Evolutionary conservation across 495 filamentous ascomycete species (phyloP).

Genomic region (Penicillium mononematosum): DNA sequence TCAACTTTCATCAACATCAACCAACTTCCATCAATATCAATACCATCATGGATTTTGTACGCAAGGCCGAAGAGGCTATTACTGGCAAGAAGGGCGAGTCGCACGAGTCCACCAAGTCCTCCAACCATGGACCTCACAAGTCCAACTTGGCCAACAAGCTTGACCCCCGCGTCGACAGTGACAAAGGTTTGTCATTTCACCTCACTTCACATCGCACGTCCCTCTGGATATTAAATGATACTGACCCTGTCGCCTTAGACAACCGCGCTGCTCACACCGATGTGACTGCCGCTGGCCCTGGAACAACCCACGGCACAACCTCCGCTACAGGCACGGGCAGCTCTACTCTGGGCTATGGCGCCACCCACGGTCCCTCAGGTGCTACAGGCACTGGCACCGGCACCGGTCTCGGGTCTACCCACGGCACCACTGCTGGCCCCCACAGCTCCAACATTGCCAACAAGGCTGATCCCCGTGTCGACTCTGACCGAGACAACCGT

Average conservation of each 20-base stretch:
- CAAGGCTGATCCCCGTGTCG: background rate
- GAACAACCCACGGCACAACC: constrained; percentile 1
- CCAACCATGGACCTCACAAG: constrained; percentile 33
- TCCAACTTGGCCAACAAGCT: constrained; percentile 45
- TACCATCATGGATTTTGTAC: constrained; percentile 12
- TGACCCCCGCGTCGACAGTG: constrained; percentile 51
- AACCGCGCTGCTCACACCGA: constrained; percentile 10
- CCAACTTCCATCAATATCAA: background rate
- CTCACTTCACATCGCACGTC: background rate
- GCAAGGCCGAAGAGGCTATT: constrained; percentile 16
- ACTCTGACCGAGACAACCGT: constrained; percentile 9
- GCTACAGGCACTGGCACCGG: background rate
- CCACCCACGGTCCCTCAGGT: background rate
- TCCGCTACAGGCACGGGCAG: background rate
- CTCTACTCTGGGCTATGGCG: background rate
- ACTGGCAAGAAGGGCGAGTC: constrained; percentile 12
- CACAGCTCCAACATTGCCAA: constrained; percentile 10
- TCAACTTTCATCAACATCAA: background rate
- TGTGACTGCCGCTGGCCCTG: background rate
- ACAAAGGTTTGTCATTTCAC: constrained; percentile 19
- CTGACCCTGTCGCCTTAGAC: background rate
- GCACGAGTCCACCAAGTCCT: constrained; percentile 10
- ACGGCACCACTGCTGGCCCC: background rate
- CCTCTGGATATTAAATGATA: background rate
- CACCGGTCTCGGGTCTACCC: background rate